Evolutionary conservation across 768 basidiomycete species (phyloP).

Genomic region (Suillus variegatus): DNA sequence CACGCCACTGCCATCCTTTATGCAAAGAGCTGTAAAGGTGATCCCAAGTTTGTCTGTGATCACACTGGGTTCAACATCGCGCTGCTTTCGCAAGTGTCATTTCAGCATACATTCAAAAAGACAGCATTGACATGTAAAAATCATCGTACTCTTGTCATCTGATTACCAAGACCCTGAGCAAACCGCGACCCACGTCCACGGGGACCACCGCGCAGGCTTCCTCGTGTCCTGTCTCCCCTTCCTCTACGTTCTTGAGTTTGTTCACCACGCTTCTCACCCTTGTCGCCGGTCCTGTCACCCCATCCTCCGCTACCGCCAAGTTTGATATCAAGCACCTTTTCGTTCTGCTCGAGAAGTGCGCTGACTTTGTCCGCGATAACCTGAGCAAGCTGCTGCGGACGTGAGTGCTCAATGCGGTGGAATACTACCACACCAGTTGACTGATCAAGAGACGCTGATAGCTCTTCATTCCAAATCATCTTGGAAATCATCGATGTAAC

Average conservation of each 20-base stretch:
- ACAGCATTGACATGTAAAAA: no score
- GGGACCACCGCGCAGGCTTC: slow-evolving; percentile 57
- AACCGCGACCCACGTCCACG: slow-evolving; percentile 81
- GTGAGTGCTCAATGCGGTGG: slow-evolving; percentile 87
- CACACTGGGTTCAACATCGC: no score
- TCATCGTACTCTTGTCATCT: slow-evolving; percentile 51
- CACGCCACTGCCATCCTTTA: no score
- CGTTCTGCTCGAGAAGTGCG: slow-evolving; percentile 87
- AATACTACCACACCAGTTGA: slow-evolving; percentile 89
- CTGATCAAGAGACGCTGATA: slow-evolving; percentile 91
- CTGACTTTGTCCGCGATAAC: slow-evolving; percentile 86
- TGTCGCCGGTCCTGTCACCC: slow-evolving; percentile 48
- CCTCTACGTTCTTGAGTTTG: slow-evolving; percentile 78
- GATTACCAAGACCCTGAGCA: slow-evolving; percentile 80
- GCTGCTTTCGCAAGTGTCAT: background rate
- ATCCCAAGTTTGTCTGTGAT: no score
- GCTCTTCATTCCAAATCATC: slow-evolving; percentile 98
- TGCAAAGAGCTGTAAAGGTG: no score
- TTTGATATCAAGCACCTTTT: slow-evolving; percentile 85
- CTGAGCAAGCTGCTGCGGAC: slow-evolving; percentile 88
- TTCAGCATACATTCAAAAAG: background rate
- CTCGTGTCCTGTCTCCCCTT: slow-evolving; percentile 60
- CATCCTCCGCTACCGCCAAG: slow-evolving; percentile 68
- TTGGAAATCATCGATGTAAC: slow-evolving; percentile 65
- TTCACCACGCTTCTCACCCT: slow-evolving; percentile 40